Base-by-base conservation (phyloP, 1,284 basidiomycete genomes). In the Clitocybe nebularis region DNA sequence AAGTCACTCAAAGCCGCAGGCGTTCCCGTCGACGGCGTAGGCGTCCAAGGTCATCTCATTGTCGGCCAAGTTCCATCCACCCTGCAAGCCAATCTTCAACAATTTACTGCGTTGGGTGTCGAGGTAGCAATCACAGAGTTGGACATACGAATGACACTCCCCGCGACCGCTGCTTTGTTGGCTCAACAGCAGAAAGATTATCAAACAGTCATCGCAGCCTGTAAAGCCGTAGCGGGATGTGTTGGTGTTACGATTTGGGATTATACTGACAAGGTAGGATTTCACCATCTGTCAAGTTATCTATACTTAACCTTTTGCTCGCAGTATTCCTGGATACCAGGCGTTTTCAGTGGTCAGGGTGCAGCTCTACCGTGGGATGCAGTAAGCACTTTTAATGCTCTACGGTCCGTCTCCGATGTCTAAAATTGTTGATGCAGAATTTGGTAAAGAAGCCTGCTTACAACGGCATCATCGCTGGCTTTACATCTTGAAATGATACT, bases 91-190 rank as follows among this genome's bases (percentile, higher is more conserved):
- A 71, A 74, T 47, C 51, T 77, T 19, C 54, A 69, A 50, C 61
- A 67, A 37, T 75, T 81, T 53, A 62, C 68, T 22, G 68, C 67
- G 10, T 67, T 75, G n/a, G 78, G 77, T 10, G 58, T 80, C 35
- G 77, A 79, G 47, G 68, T 81, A n/a, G 75, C 76, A 7, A 68
- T 79, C 44, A 81, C 77, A 7, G 77, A 79, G 55, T 66, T 80
- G 39, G 77, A 81, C 54, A 71, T 80, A 48, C 68, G 76, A 37
- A 77, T 78, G 72, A 68, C 68, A 10, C 62, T 77, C 4, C 77
- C 77, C 5, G 64, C 62, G 11, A 75, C 72, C n/a, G 47, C 60
- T n/a, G 69, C 64, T 3, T 57, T 69, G 14, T 63, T 77, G 32
- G 67, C 58, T 8, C 75, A 79, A 51, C 79, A 81, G 54, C 59